Percentiles rank a stretch among this genome's conserved stretches.
Evolutionary conservation across 164 flowering plant species (phyloP).

Genomic region (Nymphaea thermarum): DNA sequence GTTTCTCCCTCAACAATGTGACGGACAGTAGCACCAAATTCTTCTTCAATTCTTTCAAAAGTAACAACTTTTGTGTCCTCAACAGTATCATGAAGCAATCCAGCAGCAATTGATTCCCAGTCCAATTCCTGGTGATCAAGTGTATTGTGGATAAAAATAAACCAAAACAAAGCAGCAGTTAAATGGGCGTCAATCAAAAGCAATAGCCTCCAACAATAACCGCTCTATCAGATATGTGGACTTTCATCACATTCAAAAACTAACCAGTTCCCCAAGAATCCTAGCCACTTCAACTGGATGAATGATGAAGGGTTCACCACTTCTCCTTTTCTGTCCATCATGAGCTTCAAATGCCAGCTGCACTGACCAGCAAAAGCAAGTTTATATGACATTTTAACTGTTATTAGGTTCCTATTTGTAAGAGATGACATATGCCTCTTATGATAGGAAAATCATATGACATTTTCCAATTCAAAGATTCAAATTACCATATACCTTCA

Average conservation of each 20-base stretch:
- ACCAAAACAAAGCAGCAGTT: not conserved
- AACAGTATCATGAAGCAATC: constrained; percentile 96
- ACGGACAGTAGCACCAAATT: constrained; percentile 85
- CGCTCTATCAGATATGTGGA: not conserved
- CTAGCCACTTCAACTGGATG: constrained; percentile 99
- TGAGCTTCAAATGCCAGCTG: constrained; percentile 99
- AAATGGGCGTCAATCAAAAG: not conserved
- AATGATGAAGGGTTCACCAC: constrained; percentile 98
- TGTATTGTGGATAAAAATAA: not conserved
- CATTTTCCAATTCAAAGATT: not conserved
- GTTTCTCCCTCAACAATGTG: constrained; percentile 99
- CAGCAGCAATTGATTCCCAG: constrained; percentile 98
- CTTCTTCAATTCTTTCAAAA: constrained; percentile 86
- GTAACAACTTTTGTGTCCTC: constrained; percentile 93
- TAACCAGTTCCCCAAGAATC: constrained; percentile 92
- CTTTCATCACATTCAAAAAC: constrained; percentile 13
- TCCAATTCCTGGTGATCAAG: constrained; percentile 67
- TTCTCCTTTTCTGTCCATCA: constrained; percentile 94
- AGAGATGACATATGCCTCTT: not conserved
- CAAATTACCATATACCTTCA: constrained; percentile 36
- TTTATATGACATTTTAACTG: constrained; percentile 1
- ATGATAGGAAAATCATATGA: not conserved
- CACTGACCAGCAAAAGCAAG: constrained; percentile 10
- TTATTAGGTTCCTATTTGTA: not conserved
- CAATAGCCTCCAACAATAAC: not conserved